Conservation (phyloP, 1,284 basidiomycete species). For the Acaromyces ingoldii region DNA sequence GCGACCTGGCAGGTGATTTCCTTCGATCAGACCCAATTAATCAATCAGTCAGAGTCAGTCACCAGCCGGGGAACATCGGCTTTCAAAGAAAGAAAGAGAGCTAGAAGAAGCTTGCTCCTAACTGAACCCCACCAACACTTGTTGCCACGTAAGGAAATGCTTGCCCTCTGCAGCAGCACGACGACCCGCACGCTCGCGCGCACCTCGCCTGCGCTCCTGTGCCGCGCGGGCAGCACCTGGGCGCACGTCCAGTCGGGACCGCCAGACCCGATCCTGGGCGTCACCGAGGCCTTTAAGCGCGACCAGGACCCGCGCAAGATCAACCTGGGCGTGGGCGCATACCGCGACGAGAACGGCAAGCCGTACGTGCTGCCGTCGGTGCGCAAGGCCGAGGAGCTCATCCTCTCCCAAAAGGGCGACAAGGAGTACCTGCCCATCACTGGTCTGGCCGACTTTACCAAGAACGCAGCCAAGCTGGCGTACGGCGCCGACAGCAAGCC, state of each 20-base stretch:
- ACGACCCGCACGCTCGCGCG: background rate
- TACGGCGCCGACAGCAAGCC: slow-evolving; percentile 72
- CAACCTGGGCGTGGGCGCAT: slow-evolving; percentile 77
- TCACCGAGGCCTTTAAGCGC: slow-evolving; percentile 91
- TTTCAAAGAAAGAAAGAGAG: too few relatives aligned
- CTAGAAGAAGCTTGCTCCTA: too few relatives aligned
- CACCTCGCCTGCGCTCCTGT: background rate
- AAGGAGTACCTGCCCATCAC: slow-evolving; percentile 99
- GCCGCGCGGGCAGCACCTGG: slow-evolving; percentile 66
- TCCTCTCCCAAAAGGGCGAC: slow-evolving; percentile 69
- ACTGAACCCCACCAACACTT: too few relatives aligned
- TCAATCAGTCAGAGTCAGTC: too few relatives aligned
- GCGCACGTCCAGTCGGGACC: slow-evolving; percentile 77
- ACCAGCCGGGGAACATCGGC: too few relatives aligned
- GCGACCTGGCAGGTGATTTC: too few relatives aligned
- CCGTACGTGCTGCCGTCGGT: slow-evolving; percentile 89
- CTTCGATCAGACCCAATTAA: too few relatives aligned
- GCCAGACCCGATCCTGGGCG: slow-evolving; percentile 87
- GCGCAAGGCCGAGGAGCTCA: slow-evolving; percentile 79
- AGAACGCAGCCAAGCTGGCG: slow-evolving; percentile 82
- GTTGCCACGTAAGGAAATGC: too few relatives aligned
- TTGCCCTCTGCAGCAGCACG: background rate
- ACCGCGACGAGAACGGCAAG: slow-evolving; percentile 91
- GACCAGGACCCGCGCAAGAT: slow-evolving; percentile 79
- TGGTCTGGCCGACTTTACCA: slow-evolving; percentile 79